A percentile compares a stretch with the other conserved stretches of the same genome.
These are phyloP conservation scores for Clarireedia hainanense DNA, from an alignment of 2,329 filamentous ascomycete genomes.

Conservation along the genomic window DNA sequence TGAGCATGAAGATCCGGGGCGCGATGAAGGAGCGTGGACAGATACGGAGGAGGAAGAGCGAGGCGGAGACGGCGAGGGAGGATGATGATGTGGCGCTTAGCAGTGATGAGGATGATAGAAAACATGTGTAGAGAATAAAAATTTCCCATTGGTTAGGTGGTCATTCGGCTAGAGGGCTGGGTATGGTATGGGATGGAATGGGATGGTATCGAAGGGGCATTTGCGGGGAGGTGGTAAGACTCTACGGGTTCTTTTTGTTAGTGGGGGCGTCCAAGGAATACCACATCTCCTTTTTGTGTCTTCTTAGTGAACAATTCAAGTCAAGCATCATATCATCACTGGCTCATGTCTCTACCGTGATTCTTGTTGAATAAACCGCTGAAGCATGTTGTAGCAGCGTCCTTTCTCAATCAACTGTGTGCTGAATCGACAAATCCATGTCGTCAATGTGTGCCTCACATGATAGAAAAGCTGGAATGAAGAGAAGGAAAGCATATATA, in stretches of 20 bases:
- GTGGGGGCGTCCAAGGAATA: background rate
- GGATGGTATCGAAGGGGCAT: background rate
- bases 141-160: too few relatives aligned
- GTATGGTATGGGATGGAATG: background rate
- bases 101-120: constrained; percentile 21
- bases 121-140: constrained; percentile 15
- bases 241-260: background rate
- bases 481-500: too few relatives aligned
- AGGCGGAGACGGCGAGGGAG: constrained; percentile 31
- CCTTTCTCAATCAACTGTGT: too few relatives aligned
- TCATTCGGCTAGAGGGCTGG: background rate
- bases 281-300: background rate
- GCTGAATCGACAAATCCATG: too few relatives aligned
- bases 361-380: too few relatives aligned
- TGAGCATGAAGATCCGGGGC: constrained; percentile 73
- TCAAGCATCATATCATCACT: too few relatives aligned
- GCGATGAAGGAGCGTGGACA: constrained; percentile 75
- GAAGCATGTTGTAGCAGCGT: too few relatives aligned
- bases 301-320: too few relatives aligned
- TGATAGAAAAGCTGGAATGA: too few relatives aligned
- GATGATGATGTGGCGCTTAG: constrained; percentile 37
- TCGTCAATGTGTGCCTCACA: too few relatives aligned
- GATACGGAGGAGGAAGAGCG: constrained; percentile 38
- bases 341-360: too few relatives aligned
- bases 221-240: background rate